Conservation (phyloP, 352 stramenopile genomes). For the Pythium coloratum region DNA sequence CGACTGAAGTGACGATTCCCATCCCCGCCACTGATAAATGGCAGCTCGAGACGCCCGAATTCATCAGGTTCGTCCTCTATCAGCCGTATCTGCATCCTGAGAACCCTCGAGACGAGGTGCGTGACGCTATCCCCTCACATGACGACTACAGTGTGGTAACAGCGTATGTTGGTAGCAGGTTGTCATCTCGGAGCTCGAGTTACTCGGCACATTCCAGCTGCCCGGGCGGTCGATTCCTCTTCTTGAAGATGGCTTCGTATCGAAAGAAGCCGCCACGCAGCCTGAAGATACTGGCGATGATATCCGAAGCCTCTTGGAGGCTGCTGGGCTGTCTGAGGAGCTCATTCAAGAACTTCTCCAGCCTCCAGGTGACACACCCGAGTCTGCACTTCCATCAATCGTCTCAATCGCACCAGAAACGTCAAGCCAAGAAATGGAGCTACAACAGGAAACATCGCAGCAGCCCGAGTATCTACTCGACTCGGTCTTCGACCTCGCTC, state of each 20-base stretch:
- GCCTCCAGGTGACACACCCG: not conserved
- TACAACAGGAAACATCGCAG: not conserved
- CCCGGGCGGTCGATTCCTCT: slow-evolving; percentile 12
- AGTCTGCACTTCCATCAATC: not conserved
- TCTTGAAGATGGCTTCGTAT: slow-evolving; percentile 21
- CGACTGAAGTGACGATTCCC: slow-evolving; percentile 9
- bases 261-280: not conserved
- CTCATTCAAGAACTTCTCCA: slow-evolving; percentile 14
- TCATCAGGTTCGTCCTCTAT: slow-evolving; percentile 23
- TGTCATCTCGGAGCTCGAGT: slow-evolving; percentile 8
- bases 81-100: slow-evolving; percentile 4
- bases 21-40: not conserved
- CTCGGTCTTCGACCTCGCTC: slow-evolving; percentile 27
- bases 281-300: not conserved
- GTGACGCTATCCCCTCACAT: not conserved
- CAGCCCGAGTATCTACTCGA: slow-evolving; percentile 9
- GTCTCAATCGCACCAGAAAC: not conserved
- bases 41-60: not conserved
- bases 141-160: too few relatives aligned
- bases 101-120: slow-evolving; percentile 17
- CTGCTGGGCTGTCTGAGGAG: slow-evolving; percentile 5
- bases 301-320: not conserved
- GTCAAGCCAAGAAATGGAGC: not conserved
- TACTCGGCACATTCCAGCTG: slow-evolving; percentile 16
- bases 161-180: not conserved